Evolutionary conservation across 23 red algal species (phyloP).

Genomic region (Chondrus crispus): DNA sequence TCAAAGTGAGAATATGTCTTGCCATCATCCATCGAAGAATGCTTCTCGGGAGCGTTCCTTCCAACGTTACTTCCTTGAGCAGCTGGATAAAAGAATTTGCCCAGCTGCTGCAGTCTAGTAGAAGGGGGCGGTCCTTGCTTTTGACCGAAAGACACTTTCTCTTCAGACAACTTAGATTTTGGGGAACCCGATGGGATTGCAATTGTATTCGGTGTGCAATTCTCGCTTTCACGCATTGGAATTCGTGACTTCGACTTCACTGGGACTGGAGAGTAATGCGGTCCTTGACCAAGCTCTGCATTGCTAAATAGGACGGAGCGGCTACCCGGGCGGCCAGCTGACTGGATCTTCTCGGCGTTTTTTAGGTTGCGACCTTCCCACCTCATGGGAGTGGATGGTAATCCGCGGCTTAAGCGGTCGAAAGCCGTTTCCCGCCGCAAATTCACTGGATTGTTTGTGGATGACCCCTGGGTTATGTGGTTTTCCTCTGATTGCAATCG

Average conservation of each 20-base stretch:
- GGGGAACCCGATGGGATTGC: background rate
- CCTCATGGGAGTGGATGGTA: background rate
- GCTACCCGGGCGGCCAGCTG: too few relatives aligned
- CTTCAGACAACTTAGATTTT: background rate
- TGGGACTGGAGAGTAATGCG: constrained; percentile 33
- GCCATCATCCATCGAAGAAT: too few relatives aligned
- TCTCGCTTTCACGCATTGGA: too few relatives aligned
- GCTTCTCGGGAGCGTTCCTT: too few relatives aligned
- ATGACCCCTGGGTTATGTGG: too few relatives aligned
- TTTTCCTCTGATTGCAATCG: too few relatives aligned
- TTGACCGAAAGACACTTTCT: background rate
- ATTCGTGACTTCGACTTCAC: background rate
- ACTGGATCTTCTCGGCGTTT: too few relatives aligned
- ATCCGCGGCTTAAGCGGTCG: background rate
- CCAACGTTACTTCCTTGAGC: too few relatives aligned
- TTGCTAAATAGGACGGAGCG: too few relatives aligned
- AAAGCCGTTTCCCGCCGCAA: too few relatives aligned
- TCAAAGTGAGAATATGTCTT: too few relatives aligned
- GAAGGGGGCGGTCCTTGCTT: background rate
- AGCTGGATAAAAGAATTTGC: background rate
- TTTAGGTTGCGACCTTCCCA: background rate
- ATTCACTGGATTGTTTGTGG: background rate
- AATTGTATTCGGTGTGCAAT: background rate
- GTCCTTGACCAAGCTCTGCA: constrained; percentile 7
- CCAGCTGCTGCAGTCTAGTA: background rate